phyloP scores from a whole-genome alignment of 2,329 filamentous ascomycete genomes.

The Pezicula neosporulosa region DNA sequence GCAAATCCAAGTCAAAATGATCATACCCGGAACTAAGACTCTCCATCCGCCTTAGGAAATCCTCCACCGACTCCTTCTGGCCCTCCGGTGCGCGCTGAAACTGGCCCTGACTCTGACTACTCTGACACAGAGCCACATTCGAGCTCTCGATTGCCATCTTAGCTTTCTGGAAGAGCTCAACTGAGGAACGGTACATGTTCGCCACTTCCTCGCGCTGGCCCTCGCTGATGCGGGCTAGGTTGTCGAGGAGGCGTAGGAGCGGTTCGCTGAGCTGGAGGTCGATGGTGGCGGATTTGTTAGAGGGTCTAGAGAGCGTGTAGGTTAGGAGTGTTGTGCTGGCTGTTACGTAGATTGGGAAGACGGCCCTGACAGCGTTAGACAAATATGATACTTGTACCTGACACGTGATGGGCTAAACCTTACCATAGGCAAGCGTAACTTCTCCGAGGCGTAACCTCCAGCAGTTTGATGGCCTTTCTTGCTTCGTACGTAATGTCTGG shows the following conservation, averaged over 20 bases:
- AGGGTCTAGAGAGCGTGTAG: background rate
- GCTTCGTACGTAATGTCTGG: background rate
- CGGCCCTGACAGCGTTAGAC: background rate
- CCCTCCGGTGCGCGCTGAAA: background rate
- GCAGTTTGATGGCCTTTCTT: background rate
- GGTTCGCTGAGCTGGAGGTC: background rate
- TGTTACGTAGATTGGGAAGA: background rate
- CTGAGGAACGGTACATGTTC: background rate
- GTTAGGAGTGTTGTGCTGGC: background rate
- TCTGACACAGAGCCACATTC: background rate
- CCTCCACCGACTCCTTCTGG: background rate
- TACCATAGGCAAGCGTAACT: background rate
- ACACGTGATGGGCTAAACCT: background rate
- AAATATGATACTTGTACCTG: background rate
- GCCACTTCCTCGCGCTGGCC: background rate
- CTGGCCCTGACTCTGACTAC: background rate
- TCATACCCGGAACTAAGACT: background rate
- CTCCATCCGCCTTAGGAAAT: background rate
- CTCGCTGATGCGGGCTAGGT: background rate
- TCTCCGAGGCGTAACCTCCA: background rate
- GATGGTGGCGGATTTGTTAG: background rate
- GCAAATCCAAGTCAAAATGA: background rate
- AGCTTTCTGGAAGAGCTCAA: background rate
- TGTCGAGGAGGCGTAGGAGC: background rate
- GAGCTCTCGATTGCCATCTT: background rate